These are phyloP conservation scores for Ceratocystis smalleyi DNA, from an alignment of 2,329 filamentous ascomycete genomes.

Conservation along the genomic window DNA sequence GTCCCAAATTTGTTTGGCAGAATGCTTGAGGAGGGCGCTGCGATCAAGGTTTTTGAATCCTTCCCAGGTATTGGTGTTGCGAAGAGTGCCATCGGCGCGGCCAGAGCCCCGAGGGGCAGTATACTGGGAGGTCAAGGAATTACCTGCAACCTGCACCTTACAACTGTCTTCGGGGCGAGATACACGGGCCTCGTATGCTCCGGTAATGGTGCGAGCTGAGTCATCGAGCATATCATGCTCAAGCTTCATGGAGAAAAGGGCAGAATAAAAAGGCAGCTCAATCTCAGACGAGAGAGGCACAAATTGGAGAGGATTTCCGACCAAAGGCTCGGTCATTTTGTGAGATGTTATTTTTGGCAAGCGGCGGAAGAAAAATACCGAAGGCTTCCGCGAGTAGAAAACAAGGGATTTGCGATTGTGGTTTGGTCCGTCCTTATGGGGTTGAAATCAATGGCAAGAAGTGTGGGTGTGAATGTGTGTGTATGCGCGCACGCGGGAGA, in stretches of 20 bases:
- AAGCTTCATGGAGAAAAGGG: constrained; percentile 84
- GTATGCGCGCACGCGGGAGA: too few species aligned
- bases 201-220: constrained; percentile 71
- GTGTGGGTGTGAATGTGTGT: too few species aligned
- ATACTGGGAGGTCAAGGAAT: constrained; percentile 47
- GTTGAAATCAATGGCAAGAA: too few species aligned
- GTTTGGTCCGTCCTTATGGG: too few species aligned
- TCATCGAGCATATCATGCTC: constrained; percentile 95
- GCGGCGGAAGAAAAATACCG: constrained; percentile 20
- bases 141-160: constrained; percentile 80
- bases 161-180: constrained; percentile 62
- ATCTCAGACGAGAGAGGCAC: constrained; percentile 87
- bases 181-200: constrained; percentile 72
- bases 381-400: background rate
- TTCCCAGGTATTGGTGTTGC: constrained; percentile 90
- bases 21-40: background rate
- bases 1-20: constrained; percentile 65
- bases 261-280: constrained; percentile 86
- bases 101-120: constrained; percentile 57
- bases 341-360: background rate
- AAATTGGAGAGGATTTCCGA: constrained; percentile 40
- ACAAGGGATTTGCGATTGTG: too few species aligned
- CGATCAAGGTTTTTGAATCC: constrained; percentile 75
- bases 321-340: constrained; percentile 15
- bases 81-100: constrained; percentile 83